These are phyloP conservation scores for Phytophthora quininea DNA, from an alignment of 352 stramenopile species.

Conservation along the genomic window DNA sequence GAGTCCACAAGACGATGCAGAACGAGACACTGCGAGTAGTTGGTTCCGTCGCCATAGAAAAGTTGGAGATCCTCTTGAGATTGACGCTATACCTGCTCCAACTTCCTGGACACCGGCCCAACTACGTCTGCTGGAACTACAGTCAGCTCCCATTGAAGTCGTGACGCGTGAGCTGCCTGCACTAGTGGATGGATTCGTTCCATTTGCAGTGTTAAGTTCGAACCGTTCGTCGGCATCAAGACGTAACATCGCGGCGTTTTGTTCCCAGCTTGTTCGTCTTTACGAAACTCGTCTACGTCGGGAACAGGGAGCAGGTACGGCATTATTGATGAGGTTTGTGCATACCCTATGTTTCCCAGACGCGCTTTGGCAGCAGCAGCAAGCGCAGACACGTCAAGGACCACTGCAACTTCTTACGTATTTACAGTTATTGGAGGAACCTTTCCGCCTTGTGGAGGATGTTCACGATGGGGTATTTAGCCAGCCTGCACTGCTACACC, in stretches of 20 bases:
- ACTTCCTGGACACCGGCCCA: slow-evolving; percentile 37
- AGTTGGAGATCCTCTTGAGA: slow-evolving; percentile 12
- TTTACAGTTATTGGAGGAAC: slow-evolving; percentile 54
- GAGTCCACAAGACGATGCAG: slow-evolving; percentile 19
- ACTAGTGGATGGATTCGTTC: slow-evolving; percentile 43
- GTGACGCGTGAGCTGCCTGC: slow-evolving; percentile 34
- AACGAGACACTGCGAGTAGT: slow-evolving; percentile 26
- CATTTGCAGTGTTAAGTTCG: slow-evolving; percentile 33
- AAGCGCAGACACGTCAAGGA: slow-evolving; percentile 27
- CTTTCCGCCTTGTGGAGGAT: slow-evolving; percentile 60
- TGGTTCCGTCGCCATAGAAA: slow-evolving; percentile 43
- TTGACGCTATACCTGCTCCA: slow-evolving; percentile 20
- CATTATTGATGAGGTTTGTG: slow-evolving; percentile 44
- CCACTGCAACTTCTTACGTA: slow-evolving; percentile 43
- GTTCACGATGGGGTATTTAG: slow-evolving; percentile 38
- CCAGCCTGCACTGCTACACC: slow-evolving; percentile 47
- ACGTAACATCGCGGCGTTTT: slow-evolving; percentile 36
- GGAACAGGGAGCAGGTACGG: slow-evolving; percentile 30
- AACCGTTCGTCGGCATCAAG: slow-evolving; percentile 5
- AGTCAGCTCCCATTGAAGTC: slow-evolving; percentile 41
- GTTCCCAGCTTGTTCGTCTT: slow-evolving; percentile 40
- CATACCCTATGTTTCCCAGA: slow-evolving; percentile 61
- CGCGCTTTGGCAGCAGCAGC: slow-evolving; percentile 38
- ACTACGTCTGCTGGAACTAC: slow-evolving; percentile 29
- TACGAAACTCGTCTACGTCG: slow-evolving; percentile 39